phyloP scores from a whole-genome alignment of 2,329 filamentous ascomycete genomes.

The Neocatenulostroma microsporum region DNA sequence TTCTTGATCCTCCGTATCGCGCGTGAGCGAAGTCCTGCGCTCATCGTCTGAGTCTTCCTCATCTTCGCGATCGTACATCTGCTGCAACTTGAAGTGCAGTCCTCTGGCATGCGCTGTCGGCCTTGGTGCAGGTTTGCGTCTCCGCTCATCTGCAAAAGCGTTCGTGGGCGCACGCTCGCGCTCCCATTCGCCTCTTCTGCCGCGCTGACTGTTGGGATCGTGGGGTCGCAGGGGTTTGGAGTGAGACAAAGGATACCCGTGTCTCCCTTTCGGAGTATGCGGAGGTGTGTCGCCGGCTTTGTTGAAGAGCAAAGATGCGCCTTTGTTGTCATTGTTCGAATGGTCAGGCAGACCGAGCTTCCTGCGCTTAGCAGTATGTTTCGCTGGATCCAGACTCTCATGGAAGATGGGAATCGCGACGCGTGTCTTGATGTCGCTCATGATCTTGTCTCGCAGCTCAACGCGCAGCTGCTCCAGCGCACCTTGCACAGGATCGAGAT shows the following conservation, averaged over 20 bases:
- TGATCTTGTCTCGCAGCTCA: conserved; percentile 77
- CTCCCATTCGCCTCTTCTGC: conserved; percentile 28
- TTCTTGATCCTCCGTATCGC: conserved; percentile 79
- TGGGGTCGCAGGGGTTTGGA: conserved; percentile 36
- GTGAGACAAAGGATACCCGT: conserved; percentile 32
- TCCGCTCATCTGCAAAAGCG: conserved; percentile 51
- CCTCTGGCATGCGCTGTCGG: conserved; percentile 65
- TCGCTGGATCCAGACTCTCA: conserved; percentile 71
- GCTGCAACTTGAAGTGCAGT: conserved; percentile 70
- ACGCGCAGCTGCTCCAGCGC: conserved; percentile 69
- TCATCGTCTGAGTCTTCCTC: conserved; percentile 78
- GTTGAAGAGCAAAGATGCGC: conserved; percentile 35
- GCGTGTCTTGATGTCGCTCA: conserved; percentile 81
- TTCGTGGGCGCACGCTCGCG: conserved; percentile 32
- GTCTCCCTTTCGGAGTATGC: conserved; percentile 52
- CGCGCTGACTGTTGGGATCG: conserved; percentile 36
- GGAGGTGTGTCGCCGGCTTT: conserved; percentile 55
- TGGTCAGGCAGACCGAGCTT: conserved; percentile 70
- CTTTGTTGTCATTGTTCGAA: conserved; percentile 48
- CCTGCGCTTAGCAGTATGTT: conserved; percentile 70
- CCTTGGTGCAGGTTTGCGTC: conserved; percentile 47
- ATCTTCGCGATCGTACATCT: conserved; percentile 65
- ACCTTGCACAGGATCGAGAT: conserved; percentile 83
- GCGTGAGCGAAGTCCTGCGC: conserved; percentile 54
- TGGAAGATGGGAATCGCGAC: conserved; percentile 75